Conservation (phyloP, 1,139 yeast genomes). For the Geotrichum cucujoidarum region DNA sequence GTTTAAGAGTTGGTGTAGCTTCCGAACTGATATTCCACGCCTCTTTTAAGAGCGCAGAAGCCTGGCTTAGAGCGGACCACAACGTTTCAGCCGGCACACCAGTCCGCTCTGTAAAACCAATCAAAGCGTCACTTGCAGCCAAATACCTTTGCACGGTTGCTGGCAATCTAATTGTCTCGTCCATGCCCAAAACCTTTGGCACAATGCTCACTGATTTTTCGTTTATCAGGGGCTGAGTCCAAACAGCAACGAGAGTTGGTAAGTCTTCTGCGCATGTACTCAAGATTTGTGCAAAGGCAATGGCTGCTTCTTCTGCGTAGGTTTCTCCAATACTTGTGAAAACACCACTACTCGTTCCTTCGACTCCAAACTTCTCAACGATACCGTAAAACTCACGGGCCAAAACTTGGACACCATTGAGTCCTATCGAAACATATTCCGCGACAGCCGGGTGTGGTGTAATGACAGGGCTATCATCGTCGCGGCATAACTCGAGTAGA, state of each 20-base stretch:
- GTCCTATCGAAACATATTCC: not conserved
- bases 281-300: slow-evolving; percentile 12
- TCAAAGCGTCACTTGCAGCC: slow-evolving; percentile 27
- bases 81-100: not conserved
- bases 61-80: slow-evolving; percentile 14
- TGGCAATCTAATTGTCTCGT: slow-evolving; percentile 20
- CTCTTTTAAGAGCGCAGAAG: slow-evolving; percentile 11
- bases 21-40: slow-evolving; percentile 16
- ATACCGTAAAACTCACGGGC: slow-evolving; percentile 2
- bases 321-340: not conserved
- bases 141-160: slow-evolving; percentile 23
- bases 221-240: slow-evolving; percentile 3
- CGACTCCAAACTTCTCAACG: not conserved
- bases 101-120: slow-evolving; percentile 24
- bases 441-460: slow-evolving; percentile 5
- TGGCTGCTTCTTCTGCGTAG: slow-evolving; percentile 1
- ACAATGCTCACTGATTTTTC: not conserved
- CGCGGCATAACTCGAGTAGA: slow-evolving; percentile 8
- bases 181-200: slow-evolving; percentile 1
- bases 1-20: slow-evolving; percentile 15
- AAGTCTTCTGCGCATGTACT: slow-evolving; percentile 12
- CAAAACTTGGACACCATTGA: not conserved
- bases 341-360: not conserved
- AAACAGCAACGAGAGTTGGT: slow-evolving; percentile 1
- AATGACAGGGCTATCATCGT: slow-evolving; percentile 5